Percentiles rank a stretch among this genome's conserved stretches.
phyloP scores from a whole-genome alignment of 2,329 filamentous ascomycete species.

The Trichoderma harzianum region DNA sequence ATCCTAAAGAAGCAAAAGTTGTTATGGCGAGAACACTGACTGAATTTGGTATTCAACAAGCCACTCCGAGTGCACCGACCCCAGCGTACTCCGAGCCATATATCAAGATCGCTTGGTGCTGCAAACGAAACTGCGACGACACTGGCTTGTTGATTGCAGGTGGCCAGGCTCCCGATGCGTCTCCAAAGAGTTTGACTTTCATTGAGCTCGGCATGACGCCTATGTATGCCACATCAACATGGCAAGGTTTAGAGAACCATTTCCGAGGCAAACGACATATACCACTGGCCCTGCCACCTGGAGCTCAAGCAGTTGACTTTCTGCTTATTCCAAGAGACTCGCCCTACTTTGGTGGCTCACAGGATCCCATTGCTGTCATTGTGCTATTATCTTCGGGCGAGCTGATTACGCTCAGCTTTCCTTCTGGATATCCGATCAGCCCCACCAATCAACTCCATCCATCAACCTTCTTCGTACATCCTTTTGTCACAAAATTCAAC shows the following conservation, averaged over 20 bases:
- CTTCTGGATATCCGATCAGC: slow-evolving; percentile 83
- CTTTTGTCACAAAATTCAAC: slow-evolving; percentile 72
- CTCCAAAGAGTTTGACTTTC: slow-evolving; percentile 77
- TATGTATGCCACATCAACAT: slow-evolving; percentile 85
- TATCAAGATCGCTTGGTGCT: slow-evolving; percentile 83
- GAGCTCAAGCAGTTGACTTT: slow-evolving; percentile 74
- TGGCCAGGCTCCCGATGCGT: slow-evolving; percentile 64
- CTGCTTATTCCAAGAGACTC: slow-evolving; percentile 78
- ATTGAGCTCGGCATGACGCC: slow-evolving; percentile 87
- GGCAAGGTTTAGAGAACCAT: slow-evolving; percentile 76
- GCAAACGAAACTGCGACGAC: slow-evolving; percentile 89
- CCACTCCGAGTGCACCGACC: slow-evolving; percentile 48
- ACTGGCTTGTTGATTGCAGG: slow-evolving; percentile 85
- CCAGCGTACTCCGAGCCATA: slow-evolving; percentile 69
- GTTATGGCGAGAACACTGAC: slow-evolving; percentile 79
- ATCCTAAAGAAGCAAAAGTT: slow-evolving; percentile 80
- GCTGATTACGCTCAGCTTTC: slow-evolving; percentile 85
- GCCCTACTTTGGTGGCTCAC: slow-evolving; percentile 81
- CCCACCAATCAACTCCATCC: slow-evolving; percentile 91
- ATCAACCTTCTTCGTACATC: slow-evolving; percentile 83
- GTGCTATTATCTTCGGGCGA: slow-evolving; percentile 81
- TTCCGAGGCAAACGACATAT: slow-evolving; percentile 73
- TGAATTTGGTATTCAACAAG: slow-evolving; percentile 69
- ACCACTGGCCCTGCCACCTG: slow-evolving; percentile 71
- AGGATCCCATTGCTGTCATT: slow-evolving; percentile 86